phyloP scores from a whole-genome alignment of 2,329 filamentous ascomycete species.

The Colletotrichum tabaci region DNA sequence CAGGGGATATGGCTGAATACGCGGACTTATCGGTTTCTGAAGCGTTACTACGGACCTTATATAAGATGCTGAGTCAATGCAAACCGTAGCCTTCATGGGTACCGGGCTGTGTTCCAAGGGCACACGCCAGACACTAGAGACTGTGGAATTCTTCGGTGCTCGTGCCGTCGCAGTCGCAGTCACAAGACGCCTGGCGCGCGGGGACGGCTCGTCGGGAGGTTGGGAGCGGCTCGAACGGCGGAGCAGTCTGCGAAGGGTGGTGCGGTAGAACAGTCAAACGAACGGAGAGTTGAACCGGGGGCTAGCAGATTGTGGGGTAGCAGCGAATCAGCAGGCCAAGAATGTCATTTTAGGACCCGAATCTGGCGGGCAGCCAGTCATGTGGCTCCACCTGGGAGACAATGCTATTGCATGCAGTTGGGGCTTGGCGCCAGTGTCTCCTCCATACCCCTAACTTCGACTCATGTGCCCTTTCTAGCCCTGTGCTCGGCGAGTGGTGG shows the following conservation, averaged over 20 bases:
- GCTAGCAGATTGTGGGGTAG: conserved; percentile 43
- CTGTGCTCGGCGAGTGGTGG: background rate
- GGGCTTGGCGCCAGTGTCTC: conserved; percentile 20
- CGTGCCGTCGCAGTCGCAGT: background rate
- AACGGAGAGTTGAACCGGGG: conserved; percentile 14
- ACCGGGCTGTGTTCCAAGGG: background rate
- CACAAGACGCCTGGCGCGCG: conserved; percentile 1
- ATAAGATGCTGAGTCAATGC: background rate
- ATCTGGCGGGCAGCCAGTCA: conserved; percentile 39
- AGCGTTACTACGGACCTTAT: background rate
- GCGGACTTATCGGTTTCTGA: conserved; percentile 11
- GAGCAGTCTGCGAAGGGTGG: background rate
- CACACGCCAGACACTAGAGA: background rate
- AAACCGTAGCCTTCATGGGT: background rate
- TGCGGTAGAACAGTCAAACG: background rate
- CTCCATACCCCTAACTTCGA: conserved; percentile 19
- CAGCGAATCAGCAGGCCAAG: conserved; percentile 41
- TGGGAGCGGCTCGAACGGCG: background rate
- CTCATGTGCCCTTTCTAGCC: conserved; percentile 12
- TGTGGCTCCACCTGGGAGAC: conserved; percentile 38
- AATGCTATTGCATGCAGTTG: conserved; percentile 31
- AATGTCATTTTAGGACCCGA: conserved; percentile 36
- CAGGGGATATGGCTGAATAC: conserved; percentile 12
- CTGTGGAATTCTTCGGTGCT: background rate
- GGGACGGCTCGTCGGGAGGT: background rate